Evolutionary conservation across 257 asterid genomes (phyloP).

Genomic region (Solanum ossicruentum): DNA sequence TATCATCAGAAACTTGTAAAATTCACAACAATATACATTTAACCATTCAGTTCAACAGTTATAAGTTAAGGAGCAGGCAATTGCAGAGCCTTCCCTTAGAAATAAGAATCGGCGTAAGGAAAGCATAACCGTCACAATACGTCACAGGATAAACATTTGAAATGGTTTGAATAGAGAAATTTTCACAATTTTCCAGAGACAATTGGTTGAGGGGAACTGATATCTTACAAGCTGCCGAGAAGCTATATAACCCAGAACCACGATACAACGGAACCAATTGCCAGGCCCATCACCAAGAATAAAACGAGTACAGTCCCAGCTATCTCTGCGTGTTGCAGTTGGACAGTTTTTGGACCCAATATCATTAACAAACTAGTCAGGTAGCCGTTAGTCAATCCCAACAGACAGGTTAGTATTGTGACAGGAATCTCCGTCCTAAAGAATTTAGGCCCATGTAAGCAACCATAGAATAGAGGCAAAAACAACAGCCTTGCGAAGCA

Average conservation of each 20-base stretch:
- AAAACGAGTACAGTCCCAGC: conserved; percentile 72
- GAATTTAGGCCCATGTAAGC: conserved; percentile 79
- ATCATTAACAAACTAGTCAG: conserved; percentile 61
- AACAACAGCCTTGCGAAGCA: conserved; percentile 63
- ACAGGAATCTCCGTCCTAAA: conserved; percentile 79
- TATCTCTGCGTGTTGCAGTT: conserved; percentile 62
- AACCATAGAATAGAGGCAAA: conserved; percentile 67
- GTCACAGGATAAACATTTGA: not conserved
- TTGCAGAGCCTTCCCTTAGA: no score
- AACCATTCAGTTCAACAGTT: not conserved
- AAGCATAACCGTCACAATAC: no score
- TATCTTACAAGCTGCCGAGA: not conserved
- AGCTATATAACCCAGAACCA: conserved; percentile 83
- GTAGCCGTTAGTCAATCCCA: conserved; percentile 87
- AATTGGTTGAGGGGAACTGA: not conserved
- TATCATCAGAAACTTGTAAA: not conserved
- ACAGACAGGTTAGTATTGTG: conserved; percentile 57
- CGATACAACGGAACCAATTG: conserved; percentile 65
- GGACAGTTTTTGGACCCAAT: conserved; percentile 67
- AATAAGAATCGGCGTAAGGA: no score
- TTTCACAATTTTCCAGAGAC: not conserved
- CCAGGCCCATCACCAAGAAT: conserved; percentile 56
- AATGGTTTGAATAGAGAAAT: not conserved
- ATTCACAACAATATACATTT: not conserved
- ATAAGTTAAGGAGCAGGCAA: no score